Base-by-base conservation (phyloP, 2,329 filamentous ascomycete genomes). In the Ophiocordyceps camponoti-leonardi region DNA sequence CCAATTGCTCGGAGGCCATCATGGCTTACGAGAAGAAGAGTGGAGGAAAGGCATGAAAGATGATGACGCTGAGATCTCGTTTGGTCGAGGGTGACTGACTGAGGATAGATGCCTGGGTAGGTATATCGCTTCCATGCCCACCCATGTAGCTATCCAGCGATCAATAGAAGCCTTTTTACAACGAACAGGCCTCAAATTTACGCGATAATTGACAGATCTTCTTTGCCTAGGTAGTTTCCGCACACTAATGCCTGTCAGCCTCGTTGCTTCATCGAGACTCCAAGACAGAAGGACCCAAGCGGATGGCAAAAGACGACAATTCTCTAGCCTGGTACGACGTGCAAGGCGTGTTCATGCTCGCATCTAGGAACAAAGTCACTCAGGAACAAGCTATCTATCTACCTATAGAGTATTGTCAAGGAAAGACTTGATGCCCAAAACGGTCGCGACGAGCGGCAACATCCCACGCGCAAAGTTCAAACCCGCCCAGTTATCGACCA, bases 1-100 rank as follows among this genome's bases (percentile, higher is more conserved):
- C 44, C 0, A 61, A 67, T 3, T 71, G 69, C 46, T 46, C 49
- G 11, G 50, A 52, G 2, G 49, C 65, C 1, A 50, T 73, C 30
- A 51, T 53, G 11, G 56, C 52, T 2, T 71, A 63, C 47, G 62
- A 70, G 48, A 52, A 44, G 11, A 44, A 31, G n/a, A n/a, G 13
- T 5, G 33, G 12, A 11, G 10, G 7, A 39, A 39, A 39, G 18
- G 35, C 35, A 18, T 19, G n/a, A 19, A 14, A 20, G n/a, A 39
- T n/a, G 35, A n/a, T 19, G 18, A 39, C 7, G 18, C 35, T 1
- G 6, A 18, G 18, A 16, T 37, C 33, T 18, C 14, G 18, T 37
- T 37, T 18, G 33, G 14, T 37, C n/a, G 30, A 33, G 31, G 31
- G 12, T 6, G 31, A 14, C 31, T 6, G 5, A n/a, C n/a, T 16